These are phyloP conservation scores for Seiridium cupressi DNA, from an alignment of 2,329 filamentous ascomycete genomes.

Conservation along the genomic window DNA sequence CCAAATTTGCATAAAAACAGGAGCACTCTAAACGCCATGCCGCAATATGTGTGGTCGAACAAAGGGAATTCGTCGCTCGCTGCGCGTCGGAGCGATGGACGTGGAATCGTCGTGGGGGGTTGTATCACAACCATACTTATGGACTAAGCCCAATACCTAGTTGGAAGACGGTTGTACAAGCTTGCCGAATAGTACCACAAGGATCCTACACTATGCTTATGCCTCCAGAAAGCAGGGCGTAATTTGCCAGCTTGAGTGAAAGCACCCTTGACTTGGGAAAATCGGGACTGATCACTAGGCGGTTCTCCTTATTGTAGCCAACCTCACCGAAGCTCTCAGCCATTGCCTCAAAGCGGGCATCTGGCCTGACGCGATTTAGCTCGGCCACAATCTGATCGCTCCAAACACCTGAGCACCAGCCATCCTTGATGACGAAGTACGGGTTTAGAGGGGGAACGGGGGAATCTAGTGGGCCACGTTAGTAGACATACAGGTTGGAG, in stretches of 20 bases:
- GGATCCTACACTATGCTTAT: conserved; percentile 29
- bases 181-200: neutral
- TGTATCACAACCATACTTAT: neutral
- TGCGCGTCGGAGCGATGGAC: neutral
- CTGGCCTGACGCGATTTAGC: conserved; percentile 57
- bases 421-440: conserved; percentile 64
- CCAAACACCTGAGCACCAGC: conserved; percentile 68
- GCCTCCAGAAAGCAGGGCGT: conserved; percentile 46
- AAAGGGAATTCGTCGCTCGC: neutral
- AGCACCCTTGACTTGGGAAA: conserved; percentile 50
- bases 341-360: conserved; percentile 58
- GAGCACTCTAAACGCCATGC: neutral
- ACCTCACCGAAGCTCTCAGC: conserved; percentile 63
- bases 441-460: conserved; percentile 70
- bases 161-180: neutral
- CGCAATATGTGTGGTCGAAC: conserved; percentile 1
- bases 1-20: neutral
- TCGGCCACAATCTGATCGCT: conserved; percentile 64
- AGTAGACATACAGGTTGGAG: neutral
- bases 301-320: conserved; percentile 57
- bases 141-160: neutral
- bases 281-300: conserved; percentile 55
- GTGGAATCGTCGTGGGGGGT: neutral
- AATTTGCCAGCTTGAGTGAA: conserved; percentile 58
- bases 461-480: conserved; percentile 51